Evolutionary conservation across 768 basidiomycete species (phyloP), one percentile per base, ranked within the genome.

Genomic region (Leccinum obscurum): DNA sequence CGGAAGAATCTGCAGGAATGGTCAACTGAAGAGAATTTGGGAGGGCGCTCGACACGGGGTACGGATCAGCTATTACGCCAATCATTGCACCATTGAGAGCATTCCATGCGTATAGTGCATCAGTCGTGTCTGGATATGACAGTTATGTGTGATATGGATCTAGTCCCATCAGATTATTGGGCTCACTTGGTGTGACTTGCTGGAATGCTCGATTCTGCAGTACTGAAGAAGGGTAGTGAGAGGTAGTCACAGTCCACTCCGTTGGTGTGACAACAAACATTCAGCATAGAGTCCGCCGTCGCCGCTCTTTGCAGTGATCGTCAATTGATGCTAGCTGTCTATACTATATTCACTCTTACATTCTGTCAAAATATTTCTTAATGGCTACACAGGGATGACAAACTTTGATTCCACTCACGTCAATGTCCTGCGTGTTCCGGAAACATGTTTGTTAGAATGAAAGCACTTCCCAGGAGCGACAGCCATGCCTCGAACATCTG

Each of bases 171-270:
- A 4, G 6, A 22, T 4, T 20, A 3, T 3, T 41, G 17, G 7
- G 51, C 73, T 48, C 64, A 83, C 85, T 77, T 17, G 85, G 80
- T 2, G 78, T 78, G 24, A 86, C 84, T 58, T 83, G 77, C 61
- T 89, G 87, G 69, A 88, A 86, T 1, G 87, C 86, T 14, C 86
- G 77, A 65, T 88, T 88, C 70, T 84, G 85, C 1, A 88, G 75
- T 17, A 87, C 85, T 85, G 61, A 7, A 58, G 39, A 22, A 48
- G 15, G 17, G 24, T 2, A 7, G 51, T 54, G 14, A 57, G 41
- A 41, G 34, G 28, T 30, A 28, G 22, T 24, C 9, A 44, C n/a
- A 44, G 56, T 39, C 17, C 10, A 49, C 11, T 7, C 5, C 8
- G 10, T 7, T 11, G 8, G 7, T 54, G 17, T 24, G 14, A 20